Conservation (phyloP, 2,329 filamentous ascomycete genomes). For the Penicillium sp. region DNA sequence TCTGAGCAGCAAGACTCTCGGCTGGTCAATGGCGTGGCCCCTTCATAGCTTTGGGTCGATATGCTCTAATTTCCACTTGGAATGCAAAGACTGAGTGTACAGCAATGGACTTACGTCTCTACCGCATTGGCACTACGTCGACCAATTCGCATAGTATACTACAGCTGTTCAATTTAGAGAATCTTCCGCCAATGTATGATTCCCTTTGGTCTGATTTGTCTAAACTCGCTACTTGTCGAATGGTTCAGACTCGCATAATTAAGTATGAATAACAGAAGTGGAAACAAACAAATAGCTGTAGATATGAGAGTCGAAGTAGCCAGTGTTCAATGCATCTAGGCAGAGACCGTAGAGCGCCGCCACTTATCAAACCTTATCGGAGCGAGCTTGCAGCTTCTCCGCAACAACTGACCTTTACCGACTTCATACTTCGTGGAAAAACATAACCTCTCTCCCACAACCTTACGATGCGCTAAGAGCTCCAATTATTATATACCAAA, state of each 20-base stretch:
- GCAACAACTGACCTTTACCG: conserved; percentile 22
- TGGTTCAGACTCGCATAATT: no score
- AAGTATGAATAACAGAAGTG: neutral
- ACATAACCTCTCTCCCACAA: conserved; percentile 4
- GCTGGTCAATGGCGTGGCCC: conserved; percentile 32
- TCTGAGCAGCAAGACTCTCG: conserved; percentile 25
- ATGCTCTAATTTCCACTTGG: neutral
- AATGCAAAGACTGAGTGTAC: neutral
- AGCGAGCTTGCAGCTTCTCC: conserved; percentile 23
- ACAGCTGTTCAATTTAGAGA: neutral
- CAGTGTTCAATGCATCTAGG: neutral
- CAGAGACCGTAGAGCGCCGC: neutral
- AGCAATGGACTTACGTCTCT: neutral
- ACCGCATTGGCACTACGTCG: no score
- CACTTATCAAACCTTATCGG: conserved; percentile 15
- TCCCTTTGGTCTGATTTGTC: neutral
- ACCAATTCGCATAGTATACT: neutral
- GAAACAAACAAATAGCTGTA: neutral
- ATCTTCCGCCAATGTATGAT: neutral
- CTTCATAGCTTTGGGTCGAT: conserved; percentile 11
- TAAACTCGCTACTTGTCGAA: neutral
- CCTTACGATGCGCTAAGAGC: neutral
- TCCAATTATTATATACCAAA: neutral
- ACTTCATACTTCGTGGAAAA: conserved; percentile 23
- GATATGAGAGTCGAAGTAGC: neutral